phyloP scores from a whole-genome alignment of 2,329 filamentous ascomycete genomes.

The Beauveria bassiana region DNA sequence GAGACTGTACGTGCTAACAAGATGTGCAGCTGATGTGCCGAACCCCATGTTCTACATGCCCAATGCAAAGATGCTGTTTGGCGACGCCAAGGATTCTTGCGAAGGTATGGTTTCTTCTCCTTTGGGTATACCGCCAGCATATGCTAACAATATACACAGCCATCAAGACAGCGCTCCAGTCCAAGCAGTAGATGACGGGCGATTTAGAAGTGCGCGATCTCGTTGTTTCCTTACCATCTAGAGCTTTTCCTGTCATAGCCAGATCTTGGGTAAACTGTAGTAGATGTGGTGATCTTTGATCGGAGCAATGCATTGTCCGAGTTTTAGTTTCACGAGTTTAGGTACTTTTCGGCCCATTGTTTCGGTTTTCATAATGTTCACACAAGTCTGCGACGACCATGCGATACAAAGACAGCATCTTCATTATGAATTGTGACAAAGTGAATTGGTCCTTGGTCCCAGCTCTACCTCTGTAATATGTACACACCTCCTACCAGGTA shows the following conservation, averaged over 20 bases:
- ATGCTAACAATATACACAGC: conserved; percentile 24
- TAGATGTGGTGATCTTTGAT: neutral
- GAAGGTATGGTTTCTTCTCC: conserved; percentile 49
- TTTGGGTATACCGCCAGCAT: neutral
- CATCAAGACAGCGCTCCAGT: conserved; percentile 33
- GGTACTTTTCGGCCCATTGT: neutral
- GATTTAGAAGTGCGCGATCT: neutral
- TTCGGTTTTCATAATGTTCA: neutral
- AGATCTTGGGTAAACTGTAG: conserved; percentile 2
- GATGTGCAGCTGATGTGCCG: conserved; percentile 63
- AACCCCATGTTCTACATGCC: conserved; percentile 95
- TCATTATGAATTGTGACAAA: neutral
- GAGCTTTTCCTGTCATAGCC: neutral
- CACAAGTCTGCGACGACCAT: neutral
- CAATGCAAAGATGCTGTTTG: conserved; percentile 84
- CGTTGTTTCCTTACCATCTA: neutral
- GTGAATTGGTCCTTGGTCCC: neutral
- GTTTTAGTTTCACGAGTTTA: neutral
- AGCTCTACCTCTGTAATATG: conserved; percentile 16
- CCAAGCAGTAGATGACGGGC: conserved; percentile 13
- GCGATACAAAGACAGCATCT: neutral
- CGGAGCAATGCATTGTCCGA: neutral
- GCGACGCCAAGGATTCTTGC: conserved; percentile 77
- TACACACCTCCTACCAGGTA: conserved; percentile 18
- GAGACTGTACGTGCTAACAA: conserved; percentile 14